Evolutionary conservation across 495 filamentous ascomycete genomes (phyloP), one percentile per base, ranked within the genome.

Genomic region (Podospora appendiculata): DNA sequence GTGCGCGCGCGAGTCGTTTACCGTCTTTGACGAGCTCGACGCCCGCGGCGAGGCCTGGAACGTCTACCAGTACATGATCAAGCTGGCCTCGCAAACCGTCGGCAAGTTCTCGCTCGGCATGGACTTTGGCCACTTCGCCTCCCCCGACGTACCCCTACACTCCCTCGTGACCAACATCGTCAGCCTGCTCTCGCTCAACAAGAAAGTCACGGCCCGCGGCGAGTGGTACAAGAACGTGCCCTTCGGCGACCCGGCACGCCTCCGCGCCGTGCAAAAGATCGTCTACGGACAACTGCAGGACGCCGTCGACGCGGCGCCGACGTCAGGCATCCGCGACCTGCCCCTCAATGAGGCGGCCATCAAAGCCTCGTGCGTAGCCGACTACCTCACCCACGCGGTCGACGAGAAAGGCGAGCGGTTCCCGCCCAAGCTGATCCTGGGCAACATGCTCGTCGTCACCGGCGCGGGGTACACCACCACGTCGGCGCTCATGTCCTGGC

Each of bases 11-110:
- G 58, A 70, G 17, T 36, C 70, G 10, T 80, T 78, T 52, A 59
- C 52, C 8, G 73, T 81, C 1, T 80, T 83, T 35, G 80, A 83
- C 52, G 67, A 71, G 45, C 58, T 83, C 9, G 76, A 79, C 53
- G 51, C 68, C 32, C 57, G 65, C 13, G 72, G 57, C 1, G 68
- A 77, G 50, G 70, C 79, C 0, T 81, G 68, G 67, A 83, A 83
- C 58, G 78, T 77, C 8, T 84, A 83, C 50, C 74, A 72, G 38
- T 82, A 77, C 46, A 83, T 81, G 77, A 55, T 82, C 13, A 83
- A 84, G 62, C 68, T 84, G 0, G 78, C 65, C 4, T 73, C 76
- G 0, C 76, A 79, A 43, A 67, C 73, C 2, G 73, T 82, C 13
- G 72, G 75, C 13, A 78, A 78, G 57, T 53, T 84, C 5, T 69